Percentiles rank a stretch among this genome's conserved stretches.
These are phyloP conservation scores for Myriosclerotinia duriaeana DNA, from an alignment of 2,329 filamentous ascomycete genomes.

Conservation along the genomic window DNA sequence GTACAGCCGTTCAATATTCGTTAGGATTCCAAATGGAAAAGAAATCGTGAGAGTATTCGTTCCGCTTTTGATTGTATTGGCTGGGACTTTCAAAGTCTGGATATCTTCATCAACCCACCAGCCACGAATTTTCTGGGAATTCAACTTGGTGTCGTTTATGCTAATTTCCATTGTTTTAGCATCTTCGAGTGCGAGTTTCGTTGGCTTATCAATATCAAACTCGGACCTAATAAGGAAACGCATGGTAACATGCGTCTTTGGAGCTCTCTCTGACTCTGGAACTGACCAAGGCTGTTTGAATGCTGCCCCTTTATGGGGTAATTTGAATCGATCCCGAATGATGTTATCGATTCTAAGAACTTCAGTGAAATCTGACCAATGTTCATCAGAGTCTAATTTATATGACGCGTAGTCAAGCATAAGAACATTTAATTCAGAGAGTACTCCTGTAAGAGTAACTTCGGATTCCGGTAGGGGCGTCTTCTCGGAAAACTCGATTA, in stretches of 20 bases:
- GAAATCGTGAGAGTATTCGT: slow-evolving; percentile 32
- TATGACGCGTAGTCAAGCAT: slow-evolving; percentile 40
- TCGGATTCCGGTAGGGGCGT: slow-evolving; percentile 16
- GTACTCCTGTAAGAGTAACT: slow-evolving; percentile 24
- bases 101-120: slow-evolving; percentile 42
- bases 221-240: slow-evolving; percentile 36
- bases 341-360: slow-evolving; percentile 40
- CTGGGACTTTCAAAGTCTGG: slow-evolving; percentile 33
- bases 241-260: slow-evolving; percentile 31
- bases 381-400: slow-evolving; percentile 30
- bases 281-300: slow-evolving; percentile 39
- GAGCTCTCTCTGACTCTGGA: slow-evolving; percentile 29
- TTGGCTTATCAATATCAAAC: slow-evolving; percentile 24
- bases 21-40: slow-evolving; percentile 38
- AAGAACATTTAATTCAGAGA: slow-evolving; percentile 40
- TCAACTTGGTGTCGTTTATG: slow-evolving; percentile 30
- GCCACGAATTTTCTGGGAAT: slow-evolving; percentile 4
- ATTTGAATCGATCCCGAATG: slow-evolving; percentile 33
- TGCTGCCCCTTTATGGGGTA: slow-evolving; percentile 36
- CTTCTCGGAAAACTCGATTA: background rate
- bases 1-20: slow-evolving; percentile 40
- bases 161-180: slow-evolving; percentile 31
- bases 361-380: slow-evolving; percentile 34
- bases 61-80: slow-evolving; percentile 31
- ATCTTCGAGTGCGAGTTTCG: slow-evolving; percentile 37